These are phyloP conservation scores for Blastobotrys serpentis DNA, from an alignment of 1,139 yeast species.

Conservation along the genomic window DNA sequence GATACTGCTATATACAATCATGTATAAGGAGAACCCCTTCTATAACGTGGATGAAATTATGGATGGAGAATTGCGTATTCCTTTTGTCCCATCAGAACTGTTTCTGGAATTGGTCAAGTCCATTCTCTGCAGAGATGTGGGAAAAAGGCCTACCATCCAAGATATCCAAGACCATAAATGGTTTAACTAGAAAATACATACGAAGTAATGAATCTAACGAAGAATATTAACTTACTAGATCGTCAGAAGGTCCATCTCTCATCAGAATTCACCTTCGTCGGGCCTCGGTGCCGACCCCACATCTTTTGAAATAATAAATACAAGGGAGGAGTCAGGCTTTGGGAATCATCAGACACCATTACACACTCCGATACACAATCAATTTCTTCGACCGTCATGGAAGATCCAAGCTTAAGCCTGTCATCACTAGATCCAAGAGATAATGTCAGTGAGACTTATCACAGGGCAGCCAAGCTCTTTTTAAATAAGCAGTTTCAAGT, in stretches of 20 bases:
- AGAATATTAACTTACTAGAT: neutral
- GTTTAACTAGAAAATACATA: constrained; percentile 41
- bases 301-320: too few species aligned
- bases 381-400: neutral
- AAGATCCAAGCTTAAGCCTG: constrained; percentile 7
- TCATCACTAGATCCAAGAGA: constrained; percentile 6
- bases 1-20: constrained; percentile 77
- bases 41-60: constrained; percentile 92
- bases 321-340: neutral
- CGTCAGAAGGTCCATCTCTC: neutral
- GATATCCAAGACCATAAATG: constrained; percentile 68
- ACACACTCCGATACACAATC: neutral
- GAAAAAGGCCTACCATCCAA: constrained; percentile 67
- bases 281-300: constrained; percentile 7
- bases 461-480: constrained; percentile 29
- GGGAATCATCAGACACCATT: neutral
- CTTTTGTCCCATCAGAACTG: constrained; percentile 57
- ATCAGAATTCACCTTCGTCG: neutral
- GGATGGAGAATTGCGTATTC: constrained; percentile 79
- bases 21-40: constrained; percentile 94
- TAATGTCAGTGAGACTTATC: constrained; percentile 19
- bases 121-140: constrained; percentile 65
- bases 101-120: constrained; percentile 55
- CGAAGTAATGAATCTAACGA: constrained; percentile 10
- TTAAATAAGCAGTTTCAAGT: constrained; percentile 29